phyloP scores from a whole-genome alignment of 805 yeast genomes.

The Teunomyces aglyptinius region DNA sequence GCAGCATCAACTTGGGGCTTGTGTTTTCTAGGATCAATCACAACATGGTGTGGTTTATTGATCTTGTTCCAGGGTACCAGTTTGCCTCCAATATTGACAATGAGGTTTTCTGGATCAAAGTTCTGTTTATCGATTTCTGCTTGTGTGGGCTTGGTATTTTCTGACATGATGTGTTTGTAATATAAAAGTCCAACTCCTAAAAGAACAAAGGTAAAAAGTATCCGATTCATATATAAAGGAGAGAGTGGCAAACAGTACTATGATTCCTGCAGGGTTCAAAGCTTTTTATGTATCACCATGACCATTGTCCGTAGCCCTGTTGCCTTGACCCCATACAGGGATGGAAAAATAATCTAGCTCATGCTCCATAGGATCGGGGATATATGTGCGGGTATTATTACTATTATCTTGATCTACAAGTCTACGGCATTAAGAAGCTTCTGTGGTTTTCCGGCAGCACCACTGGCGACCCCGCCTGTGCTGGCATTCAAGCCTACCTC shows the following conservation, averaged over 20 bases:
- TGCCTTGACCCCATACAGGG: too few relatives aligned
- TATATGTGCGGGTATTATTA: neutral
- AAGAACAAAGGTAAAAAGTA: neutral
- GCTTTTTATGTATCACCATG: too few relatives aligned
- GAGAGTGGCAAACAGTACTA: neutral
- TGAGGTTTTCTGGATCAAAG: conserved; percentile 20
- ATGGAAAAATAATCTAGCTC: neutral
- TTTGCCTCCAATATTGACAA: conserved; percentile 35
- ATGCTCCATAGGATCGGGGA: neutral
- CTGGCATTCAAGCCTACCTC: conserved; percentile 42
- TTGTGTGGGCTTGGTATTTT: conserved; percentile 3
- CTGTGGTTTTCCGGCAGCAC: conserved; percentile 11
- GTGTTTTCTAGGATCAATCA: conserved; percentile 21
- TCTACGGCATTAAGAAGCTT: conserved; percentile 1
- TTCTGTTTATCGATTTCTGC: conserved; percentile 9
- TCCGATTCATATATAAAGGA: conserved; percentile 1
- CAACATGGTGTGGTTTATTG: conserved; percentile 39
- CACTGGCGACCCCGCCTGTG: conserved; percentile 39
- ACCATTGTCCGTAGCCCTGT: too few relatives aligned
- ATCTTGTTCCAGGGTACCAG: conserved; percentile 35
- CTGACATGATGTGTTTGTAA: conserved; percentile 8
- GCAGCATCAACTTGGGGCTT: conserved; percentile 22
- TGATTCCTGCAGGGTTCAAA: neutral
- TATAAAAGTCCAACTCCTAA: conserved; percentile 6
- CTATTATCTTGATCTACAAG: neutral